Percentiles rank a stretch among this genome's conserved stretches.
These are phyloP conservation scores for Entomortierella chlamydospora DNA, from an alignment of 192 early-diverging fungal genomes.

Conservation along the genomic window DNA sequence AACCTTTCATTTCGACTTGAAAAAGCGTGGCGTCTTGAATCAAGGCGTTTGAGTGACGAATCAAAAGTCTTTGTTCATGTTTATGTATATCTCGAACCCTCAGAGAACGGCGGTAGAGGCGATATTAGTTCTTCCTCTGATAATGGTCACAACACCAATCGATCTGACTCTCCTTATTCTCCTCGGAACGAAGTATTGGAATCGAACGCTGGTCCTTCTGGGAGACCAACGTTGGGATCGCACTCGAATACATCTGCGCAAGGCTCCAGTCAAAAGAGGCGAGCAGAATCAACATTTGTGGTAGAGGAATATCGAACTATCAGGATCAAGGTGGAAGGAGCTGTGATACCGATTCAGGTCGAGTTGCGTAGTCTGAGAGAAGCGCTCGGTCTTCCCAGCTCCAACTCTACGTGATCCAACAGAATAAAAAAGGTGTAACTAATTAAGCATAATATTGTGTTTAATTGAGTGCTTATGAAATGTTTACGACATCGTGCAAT, in stretches of 20 bases:
- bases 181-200: too few relatives aligned
- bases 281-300: background rate
- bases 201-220: too few relatives aligned
- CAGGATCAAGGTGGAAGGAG: slow-evolving; percentile 3
- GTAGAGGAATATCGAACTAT: background rate
- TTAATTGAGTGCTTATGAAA: too few relatives aligned
- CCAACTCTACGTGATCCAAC: too few relatives aligned
- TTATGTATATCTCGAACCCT: background rate
- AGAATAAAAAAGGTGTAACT: too few relatives aligned
- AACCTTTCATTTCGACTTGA: background rate
- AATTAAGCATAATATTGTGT: too few relatives aligned
- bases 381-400: slow-evolving; percentile 7
- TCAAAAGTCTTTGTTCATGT: background rate
- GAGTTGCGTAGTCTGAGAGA: background rate
- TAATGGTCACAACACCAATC: background rate
- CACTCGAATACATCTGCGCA: too few relatives aligned
- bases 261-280: background rate
- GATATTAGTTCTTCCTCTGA: too few relatives aligned
- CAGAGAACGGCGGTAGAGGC: too few relatives aligned
- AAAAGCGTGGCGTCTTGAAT: slow-evolving; percentile 1
- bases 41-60: background rate
- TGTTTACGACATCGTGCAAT: too few relatives aligned
- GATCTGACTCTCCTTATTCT: too few relatives aligned
- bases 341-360: background rate
- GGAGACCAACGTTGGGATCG: too few relatives aligned